phyloP scores from a whole-genome alignment of 2,329 filamentous ascomycete genomes.

The Elsinoe batatas region DNA sequence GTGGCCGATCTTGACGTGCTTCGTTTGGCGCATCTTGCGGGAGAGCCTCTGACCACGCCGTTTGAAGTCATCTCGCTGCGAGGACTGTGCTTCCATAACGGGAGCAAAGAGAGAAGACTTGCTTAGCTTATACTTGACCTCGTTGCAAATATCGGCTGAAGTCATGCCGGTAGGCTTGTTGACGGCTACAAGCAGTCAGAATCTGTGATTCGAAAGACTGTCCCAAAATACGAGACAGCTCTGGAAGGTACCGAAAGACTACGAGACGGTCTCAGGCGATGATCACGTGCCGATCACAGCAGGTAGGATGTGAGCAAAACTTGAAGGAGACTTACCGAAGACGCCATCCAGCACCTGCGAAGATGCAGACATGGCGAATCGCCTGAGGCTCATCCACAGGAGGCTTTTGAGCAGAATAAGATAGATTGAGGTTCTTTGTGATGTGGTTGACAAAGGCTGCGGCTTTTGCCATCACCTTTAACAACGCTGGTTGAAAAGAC shows the following conservation, averaged over 20 bases:
- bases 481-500: slow-evolving; percentile 1
- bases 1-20: slow-evolving; percentile 87
- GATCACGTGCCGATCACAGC: slow-evolving; percentile 14
- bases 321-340: slow-evolving; percentile 40
- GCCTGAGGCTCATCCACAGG: slow-evolving; percentile 10
- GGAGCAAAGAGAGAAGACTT: slow-evolving; percentile 70
- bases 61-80: slow-evolving; percentile 47
- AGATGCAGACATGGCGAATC: slow-evolving; percentile 15
- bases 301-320: slow-evolving; percentile 12
- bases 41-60: slow-evolving; percentile 49
- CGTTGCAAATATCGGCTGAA: slow-evolving; percentile 83
- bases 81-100: slow-evolving; percentile 57
- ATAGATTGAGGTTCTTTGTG: no score
- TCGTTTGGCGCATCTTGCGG: slow-evolving; percentile 45
- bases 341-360: slow-evolving; percentile 45
- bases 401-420: background rate
- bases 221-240: no score
- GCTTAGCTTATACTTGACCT: slow-evolving; percentile 76
- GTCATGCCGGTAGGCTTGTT: slow-evolving; percentile 83
- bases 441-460: background rate
- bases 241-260: background rate
- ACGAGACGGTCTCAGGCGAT: slow-evolving; percentile 6
- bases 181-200: slow-evolving; percentile 52
- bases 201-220: background rate
- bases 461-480: slow-evolving; percentile 16